Base-by-base conservation (phyloP, 805 yeast genomes). In the Yamadazyma nakazawae region DNA sequence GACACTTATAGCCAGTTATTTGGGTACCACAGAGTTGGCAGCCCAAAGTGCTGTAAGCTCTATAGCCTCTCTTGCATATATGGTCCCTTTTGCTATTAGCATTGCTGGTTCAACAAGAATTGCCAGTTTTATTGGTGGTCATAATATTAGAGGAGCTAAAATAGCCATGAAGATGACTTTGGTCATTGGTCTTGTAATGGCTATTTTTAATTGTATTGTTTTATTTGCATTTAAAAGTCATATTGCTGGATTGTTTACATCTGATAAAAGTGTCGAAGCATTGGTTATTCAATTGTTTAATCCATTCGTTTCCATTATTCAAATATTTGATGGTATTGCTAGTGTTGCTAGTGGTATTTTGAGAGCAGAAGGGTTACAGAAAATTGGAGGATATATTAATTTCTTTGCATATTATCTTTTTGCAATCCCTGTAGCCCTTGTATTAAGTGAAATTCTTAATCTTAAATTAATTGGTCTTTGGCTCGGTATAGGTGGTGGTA, bases 321-420 rank as follows among this genome's bases (percentile, higher is more conserved):
- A 85, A 53, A 63, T 87, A 2, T 76, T 79, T 47, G 96, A 88
- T 61, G 83, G 88, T 3, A 59, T 85, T 14, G 84, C 87, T 13
- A 79, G 84, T 37, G 81, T 85, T 14, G 82, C 88, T 2, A 81
- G 85, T 36, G 94, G 91, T 1, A 75, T 84, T 31, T 66, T 88
- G 48, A 68, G 96, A 49, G 90, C 91, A 1, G 84, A 84, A 60
- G 96, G 92, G 0, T 67, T 82, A 39, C 96, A 88, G 61, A 76
- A 74, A 41, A 72, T 85, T 39, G 95, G 95, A 2, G 88, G 92
- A 0, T 53, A 78, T 11, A 68, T 87, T 42, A 88, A 86, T 56
- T 69, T 88, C 39, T 58, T 84, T n/a, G 78, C 84, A 0, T 88
- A 88, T 64, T 88, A 88, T 61, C 72, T 76, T 2, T 66, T 85